Conservation (phyloP, 1,284 basidiomycete genomes). For the Cryptococcus sp. region DNA sequence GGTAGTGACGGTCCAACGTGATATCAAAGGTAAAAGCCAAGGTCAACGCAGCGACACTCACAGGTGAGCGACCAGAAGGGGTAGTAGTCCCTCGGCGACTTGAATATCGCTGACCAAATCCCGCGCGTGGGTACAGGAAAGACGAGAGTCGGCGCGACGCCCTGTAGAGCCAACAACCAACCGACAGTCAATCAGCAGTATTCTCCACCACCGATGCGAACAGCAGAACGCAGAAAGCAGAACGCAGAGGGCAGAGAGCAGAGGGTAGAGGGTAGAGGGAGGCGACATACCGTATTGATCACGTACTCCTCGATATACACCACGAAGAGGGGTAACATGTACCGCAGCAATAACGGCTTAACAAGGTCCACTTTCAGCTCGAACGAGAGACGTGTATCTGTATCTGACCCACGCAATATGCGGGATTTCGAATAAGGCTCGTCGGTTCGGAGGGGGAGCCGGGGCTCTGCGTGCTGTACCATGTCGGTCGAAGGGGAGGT, state of each 20-base stretch:
- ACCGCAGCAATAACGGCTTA: constrained; percentile 70
- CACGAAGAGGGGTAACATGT: constrained; percentile 58
- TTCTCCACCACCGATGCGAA: neutral
- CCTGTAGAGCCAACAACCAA: constrained; percentile 57
- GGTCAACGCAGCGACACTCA: constrained; percentile 13
- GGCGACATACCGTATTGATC: constrained; percentile 72
- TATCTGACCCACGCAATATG: neutral
- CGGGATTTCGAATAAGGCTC: neutral
- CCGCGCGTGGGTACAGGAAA: constrained; percentile 76
- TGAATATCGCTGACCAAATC: constrained; percentile 75
- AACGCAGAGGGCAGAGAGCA: neutral
- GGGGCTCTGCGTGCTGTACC: constrained; percentile 3
- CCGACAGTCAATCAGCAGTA: constrained; percentile 19
- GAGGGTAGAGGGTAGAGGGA: neutral
- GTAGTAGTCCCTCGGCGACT: constrained; percentile 88
- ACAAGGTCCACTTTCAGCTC: constrained; percentile 76
- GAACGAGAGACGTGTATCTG: constrained; percentile 37
- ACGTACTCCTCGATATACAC: constrained; percentile 82
- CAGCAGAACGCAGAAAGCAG: constrained; percentile 13
- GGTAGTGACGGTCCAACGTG: neutral
- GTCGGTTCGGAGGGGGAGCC: neutral
- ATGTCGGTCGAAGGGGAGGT: constrained; percentile 37
- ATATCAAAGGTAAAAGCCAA: too few species aligned
- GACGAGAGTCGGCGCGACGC: constrained; percentile 84
- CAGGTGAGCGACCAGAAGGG: constrained; percentile 69